These are phyloP conservation scores for Metschnikowia santaceciliae DNA, from an alignment of 805 yeast species.

Conservation along the genomic window DNA sequence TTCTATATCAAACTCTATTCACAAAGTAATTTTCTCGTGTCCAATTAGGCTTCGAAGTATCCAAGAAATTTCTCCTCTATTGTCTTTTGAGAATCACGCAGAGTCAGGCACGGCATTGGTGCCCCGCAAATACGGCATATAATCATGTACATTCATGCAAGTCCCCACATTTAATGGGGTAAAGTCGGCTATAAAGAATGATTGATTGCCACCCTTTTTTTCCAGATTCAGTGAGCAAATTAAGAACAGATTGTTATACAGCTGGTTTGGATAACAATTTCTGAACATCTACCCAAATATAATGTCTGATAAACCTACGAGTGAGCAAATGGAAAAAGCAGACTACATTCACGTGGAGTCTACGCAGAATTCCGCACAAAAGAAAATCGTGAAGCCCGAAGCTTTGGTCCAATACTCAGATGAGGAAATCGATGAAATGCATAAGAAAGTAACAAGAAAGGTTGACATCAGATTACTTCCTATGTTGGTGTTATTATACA, in stretches of 20 bases:
- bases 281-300: background rate
- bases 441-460: constrained; percentile 42
- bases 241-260: background rate
- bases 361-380: background rate
- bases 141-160: background rate
- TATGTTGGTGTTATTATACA: constrained; percentile 46
- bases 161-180: background rate
- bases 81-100: background rate
- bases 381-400: constrained; percentile 24
- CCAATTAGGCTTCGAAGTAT: background rate
- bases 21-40: background rate
- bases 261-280: constrained; percentile 1
- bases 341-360: constrained; percentile 11
- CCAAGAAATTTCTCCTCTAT: background rate
- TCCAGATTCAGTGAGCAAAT: background rate
- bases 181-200: background rate
- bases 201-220: background rate
- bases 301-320: constrained; percentile 1
- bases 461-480: constrained; percentile 50
- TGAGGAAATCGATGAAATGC: constrained; percentile 43
- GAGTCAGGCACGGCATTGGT: background rate
- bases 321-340: constrained; percentile 8
- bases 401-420: constrained; percentile 27
- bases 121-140: background rate
- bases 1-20: no score